Base-by-base conservation (phyloP, 176 grass and related monocot genomes). In the Aegilops longissima region DNA sequence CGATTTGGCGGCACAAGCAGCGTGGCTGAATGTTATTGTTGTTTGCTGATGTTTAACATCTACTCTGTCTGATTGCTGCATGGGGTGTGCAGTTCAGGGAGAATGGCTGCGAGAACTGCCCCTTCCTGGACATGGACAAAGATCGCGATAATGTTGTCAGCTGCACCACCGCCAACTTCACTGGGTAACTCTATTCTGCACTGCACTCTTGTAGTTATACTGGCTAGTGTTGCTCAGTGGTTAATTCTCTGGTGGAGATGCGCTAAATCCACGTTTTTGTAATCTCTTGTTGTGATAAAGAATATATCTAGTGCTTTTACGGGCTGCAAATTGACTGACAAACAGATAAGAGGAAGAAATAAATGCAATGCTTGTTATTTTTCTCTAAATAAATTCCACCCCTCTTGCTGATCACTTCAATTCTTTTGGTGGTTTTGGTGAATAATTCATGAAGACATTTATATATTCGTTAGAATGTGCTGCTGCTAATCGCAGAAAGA, bases 141-240 rank as follows among this genome's bases (percentile, higher is more conserved):
- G 96, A 98, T 17, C 84, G 91, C 7, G 94, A 99, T 25, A 93
- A 92, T 12, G 92, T 99, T 20, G 87, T 92, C 21, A 94, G 92
- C 77, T 99, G 97, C 87, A 99, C 97, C 79, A 99, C 92, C 4
- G 94, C 94, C 24, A 99, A 96, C 79, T 99, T 99, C 84, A 99
- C 92, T 31, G 90, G 92, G 97, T 98, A 82, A 81, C 40, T 80
- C 64, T 42, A 67, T 36, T 12, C 45, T 23, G 1, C 75, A 16
- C 71, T 35, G 25, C 10, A 2, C 0, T 21, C n/a, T 56, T 66
- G 5, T 73, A n/a, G 14, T 68, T 79, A 13, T 29, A 20, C 9
- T 67, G 5, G 79, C 65, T 44, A 24, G 14, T 36, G 16, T 2
- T 36, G 18, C 17, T 45, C 4, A 2, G 18, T 1, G 8, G 18